Evolutionary conservation across 2,329 filamentous ascomycete species (phyloP).

Genomic region (Paramyrothecium sp.): DNA sequence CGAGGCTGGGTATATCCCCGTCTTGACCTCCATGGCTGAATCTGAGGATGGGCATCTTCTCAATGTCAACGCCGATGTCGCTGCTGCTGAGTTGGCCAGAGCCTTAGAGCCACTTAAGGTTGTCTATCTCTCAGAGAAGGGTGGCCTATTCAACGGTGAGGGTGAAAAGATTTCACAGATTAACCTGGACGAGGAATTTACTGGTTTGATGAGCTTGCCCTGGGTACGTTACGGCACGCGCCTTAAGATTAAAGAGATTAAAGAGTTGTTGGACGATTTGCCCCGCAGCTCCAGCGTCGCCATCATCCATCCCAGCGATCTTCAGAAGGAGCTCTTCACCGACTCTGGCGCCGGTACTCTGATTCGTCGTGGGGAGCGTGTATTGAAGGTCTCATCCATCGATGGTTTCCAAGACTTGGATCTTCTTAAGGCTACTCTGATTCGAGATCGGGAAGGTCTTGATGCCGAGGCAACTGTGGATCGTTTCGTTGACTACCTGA

Average conservation of each 20-base stretch:
- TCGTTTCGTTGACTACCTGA: constrained; percentile 78
- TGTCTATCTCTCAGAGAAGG: constrained; percentile 98
- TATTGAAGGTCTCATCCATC: constrained; percentile 72
- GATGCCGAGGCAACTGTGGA: constrained; percentile 84
- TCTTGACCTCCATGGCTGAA: constrained; percentile 96
- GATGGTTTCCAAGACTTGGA: constrained; percentile 72
- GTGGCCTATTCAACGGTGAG: constrained; percentile 89
- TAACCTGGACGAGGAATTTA: constrained; percentile 95
- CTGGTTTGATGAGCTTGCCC: constrained; percentile 85
- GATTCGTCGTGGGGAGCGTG: constrained; percentile 88
- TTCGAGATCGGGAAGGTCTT: constrained; percentile 77
- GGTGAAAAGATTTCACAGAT: constrained; percentile 95
- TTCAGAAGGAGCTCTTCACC: constrained; percentile 93
- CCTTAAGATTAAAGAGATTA: constrained; percentile 97
- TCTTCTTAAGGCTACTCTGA: constrained; percentile 77
- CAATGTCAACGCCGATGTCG: constrained; percentile 97
- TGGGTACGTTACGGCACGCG: constrained; percentile 94
- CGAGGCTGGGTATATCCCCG: constrained; percentile 84
- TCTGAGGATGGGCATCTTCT: constrained; percentile 86
- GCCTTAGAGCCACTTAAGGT: constrained; percentile 93
- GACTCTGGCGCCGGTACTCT: constrained; percentile 93
- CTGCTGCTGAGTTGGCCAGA: constrained; percentile 87
- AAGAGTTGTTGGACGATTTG: constrained; percentile 84
- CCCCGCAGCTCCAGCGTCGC: constrained; percentile 92
- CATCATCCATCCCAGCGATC: constrained; percentile 93